phyloP scores from a whole-genome alignment of 306 rosid genomes.

The Medicago arabica region DNA sequence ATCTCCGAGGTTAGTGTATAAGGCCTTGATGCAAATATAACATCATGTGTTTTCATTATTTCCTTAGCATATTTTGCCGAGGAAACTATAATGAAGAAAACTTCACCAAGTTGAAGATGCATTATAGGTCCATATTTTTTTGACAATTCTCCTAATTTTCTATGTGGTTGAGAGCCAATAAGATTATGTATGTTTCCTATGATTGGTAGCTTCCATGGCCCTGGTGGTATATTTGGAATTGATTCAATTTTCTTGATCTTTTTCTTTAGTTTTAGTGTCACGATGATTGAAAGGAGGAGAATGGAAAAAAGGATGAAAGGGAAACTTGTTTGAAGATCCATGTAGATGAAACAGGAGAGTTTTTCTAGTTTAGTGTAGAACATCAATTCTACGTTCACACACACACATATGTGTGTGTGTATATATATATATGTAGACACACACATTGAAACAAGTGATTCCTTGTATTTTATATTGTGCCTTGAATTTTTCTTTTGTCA shows the following conservation, averaged over 20 bases:
- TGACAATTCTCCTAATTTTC: constrained; percentile 22
- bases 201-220: constrained; percentile 41
- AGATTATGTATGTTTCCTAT: constrained; percentile 41
- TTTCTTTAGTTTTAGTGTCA: not conserved
- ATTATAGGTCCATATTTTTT: constrained; percentile 47
- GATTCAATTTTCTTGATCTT: not conserved
- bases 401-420: no score
- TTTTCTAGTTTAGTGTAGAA: no score
- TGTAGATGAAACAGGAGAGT: not conserved
- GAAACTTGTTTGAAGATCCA: not conserved
- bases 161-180: constrained; percentile 30
- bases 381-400: no score
- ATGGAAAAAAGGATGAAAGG: not conserved
- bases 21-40: constrained; percentile 46
- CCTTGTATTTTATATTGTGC: no score
- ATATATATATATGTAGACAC: no score
- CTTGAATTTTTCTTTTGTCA: no score
- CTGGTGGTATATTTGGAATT: constrained; percentile 27
- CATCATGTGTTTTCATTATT: constrained; percentile 44
- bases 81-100: not conserved
- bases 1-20: constrained; percentile 1
- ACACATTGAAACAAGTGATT: no score
- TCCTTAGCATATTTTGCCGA: constrained; percentile 37
- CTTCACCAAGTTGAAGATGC: constrained; percentile 33
- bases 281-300: not conserved